A percentile compares a stretch with the other conserved stretches of the same genome.
phyloP scores from a whole-genome alignment of 73 alveolate genomes.

The Tetrahymena elliotti region DNA sequence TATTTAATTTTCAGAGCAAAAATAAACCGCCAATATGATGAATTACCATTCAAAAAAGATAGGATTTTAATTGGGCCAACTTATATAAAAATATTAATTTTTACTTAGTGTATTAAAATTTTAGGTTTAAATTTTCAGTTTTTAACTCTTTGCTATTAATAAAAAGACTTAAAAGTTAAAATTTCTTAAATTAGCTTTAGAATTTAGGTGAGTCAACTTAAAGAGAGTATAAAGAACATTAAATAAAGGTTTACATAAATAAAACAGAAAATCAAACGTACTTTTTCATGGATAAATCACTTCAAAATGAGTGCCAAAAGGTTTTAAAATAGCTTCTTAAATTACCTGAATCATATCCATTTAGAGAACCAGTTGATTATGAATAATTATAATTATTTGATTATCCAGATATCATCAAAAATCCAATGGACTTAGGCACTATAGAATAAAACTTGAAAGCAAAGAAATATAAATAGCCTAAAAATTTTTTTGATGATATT shows the following conservation, averaged over 20 bases:
- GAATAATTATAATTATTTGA: background rate
- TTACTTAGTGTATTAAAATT: too few relatives aligned
- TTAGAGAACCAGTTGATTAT: constrained; percentile 31
- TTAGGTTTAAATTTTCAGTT: background rate
- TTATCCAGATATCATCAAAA: constrained; percentile 28
- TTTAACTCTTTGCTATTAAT: too few relatives aligned
- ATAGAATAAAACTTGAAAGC: constrained; percentile 2
- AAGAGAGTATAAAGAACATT: background rate
- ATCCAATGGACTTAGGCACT: constrained; percentile 32
- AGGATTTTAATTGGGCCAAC: background rate
- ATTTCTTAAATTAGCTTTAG: background rate
- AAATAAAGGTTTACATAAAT: background rate
- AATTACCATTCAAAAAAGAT: too few relatives aligned
- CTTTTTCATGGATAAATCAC: background rate
- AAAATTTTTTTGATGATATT: constrained; percentile 7
- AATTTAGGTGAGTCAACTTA: background rate
- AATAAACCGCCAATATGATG: background rate
- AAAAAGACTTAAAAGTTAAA: too few relatives aligned
- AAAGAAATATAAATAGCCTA: background rate
- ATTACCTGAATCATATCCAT: background rate
- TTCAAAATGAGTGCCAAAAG: background rate
- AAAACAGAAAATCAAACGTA: background rate
- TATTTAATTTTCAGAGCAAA: background rate
- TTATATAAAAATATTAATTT: too few relatives aligned
- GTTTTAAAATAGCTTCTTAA: background rate